Conservation (phyloP, 495 filamentous ascomycete species). For the Xanthoparmelia taractica region DNA sequence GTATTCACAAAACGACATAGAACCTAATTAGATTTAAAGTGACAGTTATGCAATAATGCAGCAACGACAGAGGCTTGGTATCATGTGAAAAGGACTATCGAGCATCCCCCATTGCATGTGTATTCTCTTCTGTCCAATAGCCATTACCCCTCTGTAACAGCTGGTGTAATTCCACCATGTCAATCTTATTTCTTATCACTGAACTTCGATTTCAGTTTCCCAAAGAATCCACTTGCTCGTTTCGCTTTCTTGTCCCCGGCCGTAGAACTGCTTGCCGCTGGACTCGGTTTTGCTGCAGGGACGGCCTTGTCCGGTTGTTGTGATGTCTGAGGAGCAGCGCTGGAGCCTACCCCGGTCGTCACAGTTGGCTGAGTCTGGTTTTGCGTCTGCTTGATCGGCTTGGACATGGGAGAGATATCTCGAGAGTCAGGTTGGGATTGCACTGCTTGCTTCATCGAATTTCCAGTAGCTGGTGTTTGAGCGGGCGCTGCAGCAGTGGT, state of each 20-base stretch:
- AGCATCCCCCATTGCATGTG: not conserved
- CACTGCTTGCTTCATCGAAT: constrained; percentile 17
- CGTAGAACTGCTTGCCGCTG: constrained; percentile 22
- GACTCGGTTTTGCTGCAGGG: constrained; percentile 16
- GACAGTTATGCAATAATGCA: not conserved
- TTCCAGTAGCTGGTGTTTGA: constrained; percentile 13
- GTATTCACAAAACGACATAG: not conserved
- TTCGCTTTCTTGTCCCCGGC: constrained; percentile 43
- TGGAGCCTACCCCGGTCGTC: constrained; percentile 33
- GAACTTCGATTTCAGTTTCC: constrained; percentile 39
- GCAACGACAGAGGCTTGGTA: constrained; percentile 11
- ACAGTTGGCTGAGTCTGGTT: constrained; percentile 29
- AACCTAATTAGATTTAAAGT: not conserved
- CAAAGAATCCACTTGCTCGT: constrained; percentile 41
- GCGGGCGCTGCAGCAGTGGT: constrained; percentile 12
- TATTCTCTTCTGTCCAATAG: not conserved
- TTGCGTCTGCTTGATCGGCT: constrained; percentile 25
- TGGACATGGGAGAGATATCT: constrained; percentile 40
- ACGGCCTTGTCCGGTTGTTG: constrained; percentile 16
- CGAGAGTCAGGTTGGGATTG: constrained; percentile 25
- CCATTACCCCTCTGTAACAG: not conserved
- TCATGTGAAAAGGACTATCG: constrained; percentile 11
- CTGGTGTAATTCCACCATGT: constrained; percentile 11
- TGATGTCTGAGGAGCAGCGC: constrained; percentile 24
- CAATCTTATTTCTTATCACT: constrained; percentile 23